phyloP scores from a whole-genome alignment of 2,329 filamentous ascomycete genomes.

The Ophiocordyceps polyrhachis-furcata region DNA sequence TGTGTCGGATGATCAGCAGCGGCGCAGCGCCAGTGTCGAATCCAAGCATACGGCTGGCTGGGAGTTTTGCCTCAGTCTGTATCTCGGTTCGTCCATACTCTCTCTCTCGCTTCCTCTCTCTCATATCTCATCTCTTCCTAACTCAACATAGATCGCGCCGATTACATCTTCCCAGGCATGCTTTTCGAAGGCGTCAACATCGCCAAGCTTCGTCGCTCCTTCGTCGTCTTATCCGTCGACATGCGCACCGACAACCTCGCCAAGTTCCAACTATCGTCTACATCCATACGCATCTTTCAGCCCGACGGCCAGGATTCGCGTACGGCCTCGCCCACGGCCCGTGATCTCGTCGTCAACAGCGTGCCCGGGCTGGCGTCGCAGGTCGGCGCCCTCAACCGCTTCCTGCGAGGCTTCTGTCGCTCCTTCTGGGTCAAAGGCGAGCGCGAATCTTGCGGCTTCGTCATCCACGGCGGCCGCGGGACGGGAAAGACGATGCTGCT shows the following conservation, averaged over 20 bases:
- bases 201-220: conserved; percentile 19
- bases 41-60: conserved; percentile 15
- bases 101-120: background rate
- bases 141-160: conserved; percentile 33
- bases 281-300: conserved; percentile 18
- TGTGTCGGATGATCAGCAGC: conserved; percentile 20
- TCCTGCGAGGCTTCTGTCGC: conserved; percentile 37
- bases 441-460: conserved; percentile 34
- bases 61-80: conserved; percentile 16
- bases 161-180: conserved; percentile 52
- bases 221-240: conserved; percentile 39
- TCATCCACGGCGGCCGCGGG: conserved; percentile 66
- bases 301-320: conserved; percentile 9
- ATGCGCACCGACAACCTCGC: conserved; percentile 23
- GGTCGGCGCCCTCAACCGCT: conserved; percentile 45
- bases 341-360: conserved; percentile 26
- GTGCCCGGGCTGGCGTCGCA: conserved; percentile 53
- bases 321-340: conserved; percentile 6
- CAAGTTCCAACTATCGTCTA: conserved; percentile 20
- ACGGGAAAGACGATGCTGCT: conserved; percentile 72
- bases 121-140: background rate
- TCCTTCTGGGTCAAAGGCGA: conserved; percentile 12
- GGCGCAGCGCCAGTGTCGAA: background rate
- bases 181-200: conserved; percentile 40
- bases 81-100: conserved; percentile 10